Evolutionary conservation across 2,329 filamentous ascomycete species (phyloP).

Genomic region (Helicocarpus griseus): DNA sequence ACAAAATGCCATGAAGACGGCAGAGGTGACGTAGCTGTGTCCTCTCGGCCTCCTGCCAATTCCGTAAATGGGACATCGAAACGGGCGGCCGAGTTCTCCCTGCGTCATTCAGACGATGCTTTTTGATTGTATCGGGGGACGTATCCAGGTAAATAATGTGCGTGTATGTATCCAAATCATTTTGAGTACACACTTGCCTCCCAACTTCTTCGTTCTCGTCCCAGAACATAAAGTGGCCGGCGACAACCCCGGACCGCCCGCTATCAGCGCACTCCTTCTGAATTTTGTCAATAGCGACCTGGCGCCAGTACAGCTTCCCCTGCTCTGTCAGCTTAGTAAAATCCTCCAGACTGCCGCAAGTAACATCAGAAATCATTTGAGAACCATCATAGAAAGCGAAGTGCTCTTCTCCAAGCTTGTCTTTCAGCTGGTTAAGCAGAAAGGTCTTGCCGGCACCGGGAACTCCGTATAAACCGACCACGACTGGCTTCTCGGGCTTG

Average conservation of each 20-base stretch:
- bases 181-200: conserved; percentile 32
- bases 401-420: conserved; percentile 20
- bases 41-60: conserved; percentile 43
- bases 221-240: conserved; percentile 51
- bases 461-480: conserved; percentile 48
- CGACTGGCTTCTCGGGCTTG: conserved; percentile 30
- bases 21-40: conserved; percentile 37
- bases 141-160: conserved; percentile 51
- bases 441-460: conserved; percentile 46
- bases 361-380: conserved; percentile 33
- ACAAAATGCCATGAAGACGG: conserved; percentile 37
- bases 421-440: conserved; percentile 34
- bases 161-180: conserved; percentile 41
- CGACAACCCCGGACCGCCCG: conserved; percentile 38
- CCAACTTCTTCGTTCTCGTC: conserved; percentile 17
- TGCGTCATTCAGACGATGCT: conserved; percentile 32
- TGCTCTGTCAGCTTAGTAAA: conserved; percentile 36
- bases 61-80: conserved; percentile 30
- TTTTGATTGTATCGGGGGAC: conserved; percentile 25
- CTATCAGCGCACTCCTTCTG: conserved; percentile 24
- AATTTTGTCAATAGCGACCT: conserved; percentile 40
- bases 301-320: conserved; percentile 32
- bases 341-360: conserved; percentile 37
- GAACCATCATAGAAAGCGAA: conserved; percentile 48
- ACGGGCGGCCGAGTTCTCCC: conserved; percentile 24